Evolutionary conservation across 768 basidiomycete genomes (phyloP).

Genomic region (Cystobasidium tubakii): DNA sequence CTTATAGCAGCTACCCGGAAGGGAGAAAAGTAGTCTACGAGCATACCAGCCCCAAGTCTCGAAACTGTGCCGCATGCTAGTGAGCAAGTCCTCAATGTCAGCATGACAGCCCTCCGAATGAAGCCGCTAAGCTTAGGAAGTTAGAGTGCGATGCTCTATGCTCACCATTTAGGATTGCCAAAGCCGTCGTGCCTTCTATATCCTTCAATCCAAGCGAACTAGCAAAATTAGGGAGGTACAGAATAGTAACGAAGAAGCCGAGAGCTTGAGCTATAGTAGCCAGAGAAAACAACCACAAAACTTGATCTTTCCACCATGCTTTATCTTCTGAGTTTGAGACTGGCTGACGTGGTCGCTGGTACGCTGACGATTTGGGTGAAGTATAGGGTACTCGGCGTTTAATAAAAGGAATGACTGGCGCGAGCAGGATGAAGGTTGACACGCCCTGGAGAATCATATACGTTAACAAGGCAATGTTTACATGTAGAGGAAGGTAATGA

Average conservation of each 20-base stretch:
- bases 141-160: too few relatives aligned
- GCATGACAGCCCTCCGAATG: background rate
- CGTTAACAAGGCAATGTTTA: too few relatives aligned
- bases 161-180: constrained; percentile 10
- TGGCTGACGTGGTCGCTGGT: background rate
- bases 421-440: background rate
- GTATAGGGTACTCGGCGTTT: constrained; percentile 8
- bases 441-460: constrained; percentile 1
- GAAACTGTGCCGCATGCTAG: constrained; percentile 3
- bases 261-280: constrained; percentile 20
- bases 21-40: constrained; percentile 16
- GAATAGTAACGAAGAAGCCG: constrained; percentile 7
- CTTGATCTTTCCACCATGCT: constrained; percentile 14
- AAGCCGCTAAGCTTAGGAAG: background rate
- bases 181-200: constrained; percentile 3
- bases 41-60: background rate
- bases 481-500: too few relatives aligned
- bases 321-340: background rate
- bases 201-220: background rate
- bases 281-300: constrained; percentile 5
- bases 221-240: constrained; percentile 22
- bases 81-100: background rate
- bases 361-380: background rate
- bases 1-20: constrained; percentile 6
- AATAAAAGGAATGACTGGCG: background rate